Evolutionary conservation across 2,329 filamentous ascomycete genomes (phyloP).

Genomic region (Exophiala lecanii-corni): DNA sequence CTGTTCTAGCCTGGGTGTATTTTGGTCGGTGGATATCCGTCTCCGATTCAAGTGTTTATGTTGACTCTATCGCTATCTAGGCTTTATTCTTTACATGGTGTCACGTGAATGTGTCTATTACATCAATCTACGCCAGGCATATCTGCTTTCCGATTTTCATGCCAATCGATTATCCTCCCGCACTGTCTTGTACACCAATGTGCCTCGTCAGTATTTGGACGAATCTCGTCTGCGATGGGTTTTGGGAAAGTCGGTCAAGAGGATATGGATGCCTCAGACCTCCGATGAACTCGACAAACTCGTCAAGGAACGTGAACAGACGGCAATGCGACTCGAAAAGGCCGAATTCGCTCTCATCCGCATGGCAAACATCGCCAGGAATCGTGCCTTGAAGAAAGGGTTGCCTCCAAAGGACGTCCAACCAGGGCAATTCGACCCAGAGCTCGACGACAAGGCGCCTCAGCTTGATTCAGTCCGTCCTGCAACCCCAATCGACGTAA

Average conservation of each 20-base stretch:
- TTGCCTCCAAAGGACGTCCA: slow-evolving; percentile 57
- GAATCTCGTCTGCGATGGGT: slow-evolving; percentile 69
- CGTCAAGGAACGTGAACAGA: slow-evolving; percentile 73
- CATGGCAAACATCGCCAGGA: slow-evolving; percentile 64
- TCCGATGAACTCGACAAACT: slow-evolving; percentile 70
- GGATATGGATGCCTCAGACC: slow-evolving; percentile 77
- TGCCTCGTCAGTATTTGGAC: slow-evolving; percentile 72
- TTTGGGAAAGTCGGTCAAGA: slow-evolving; percentile 74
- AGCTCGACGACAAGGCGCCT: not conserved
- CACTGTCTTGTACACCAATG: slow-evolving; percentile 81
- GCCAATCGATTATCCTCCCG: slow-evolving; percentile 79
- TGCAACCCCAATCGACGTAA: slow-evolving; percentile 66
- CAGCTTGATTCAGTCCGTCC: slow-evolving; percentile 35
- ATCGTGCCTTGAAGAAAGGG: slow-evolving; percentile 49
- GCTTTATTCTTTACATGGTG: slow-evolving; percentile 79
- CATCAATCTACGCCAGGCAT: slow-evolving; percentile 86
- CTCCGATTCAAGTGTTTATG: not conserved
- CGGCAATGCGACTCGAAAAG: slow-evolving; percentile 71
- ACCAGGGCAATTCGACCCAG: slow-evolving; percentile 44
- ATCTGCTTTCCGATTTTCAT: slow-evolving; percentile 78
- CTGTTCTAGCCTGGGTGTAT: slow-evolving; percentile 70
- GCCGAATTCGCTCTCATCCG: slow-evolving; percentile 82
- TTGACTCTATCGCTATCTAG: slow-evolving; percentile 15
- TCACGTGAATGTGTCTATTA: slow-evolving; percentile 85
- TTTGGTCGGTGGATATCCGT: slow-evolving; percentile 50